Evolutionary conservation across 1,284 basidiomycete genomes (phyloP), one percentile per base, ranked within the genome.

Genomic region (Cryptococcus sp.): DNA sequence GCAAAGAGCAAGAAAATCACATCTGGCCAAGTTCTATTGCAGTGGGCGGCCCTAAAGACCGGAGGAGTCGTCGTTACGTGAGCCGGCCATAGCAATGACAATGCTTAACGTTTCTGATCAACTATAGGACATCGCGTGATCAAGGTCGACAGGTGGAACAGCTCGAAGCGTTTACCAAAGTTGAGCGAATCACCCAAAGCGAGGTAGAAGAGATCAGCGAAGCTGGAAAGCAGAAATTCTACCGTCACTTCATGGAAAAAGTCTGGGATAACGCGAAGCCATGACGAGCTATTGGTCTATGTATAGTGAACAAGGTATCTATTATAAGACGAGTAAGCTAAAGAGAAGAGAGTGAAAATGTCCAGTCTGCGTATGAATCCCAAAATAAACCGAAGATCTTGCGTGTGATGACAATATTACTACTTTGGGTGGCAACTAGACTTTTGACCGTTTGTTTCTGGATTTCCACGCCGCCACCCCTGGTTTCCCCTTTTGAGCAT

Each of bases 141-240:
- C 78, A 76, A 30, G 80, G 80, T 43, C 82, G 87, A 35, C 80
- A 91, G 64, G 79, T 80, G 66, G 86, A 89, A 72, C 86, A 86
- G 63, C 68, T 88, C 30, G 67, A 65, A 38, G 80, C 81, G 35
- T 79, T 83, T 4, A 76, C 79, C 45, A 74, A 79, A 44, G 64
- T 86, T 4, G 82, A 83, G 2, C 82, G 83, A 45, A 76, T 91
- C 57, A 83, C 81, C 0, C 57, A 72, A 3, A 82, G 83, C 47
- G 87, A 91, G 67, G 57, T 76, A 23, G 56, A 70, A 34, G 59
- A 50, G 31, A 72, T 76, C 35, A 56, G 63, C 1, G 60, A 64
- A 46, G 72, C 71, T 4, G 73, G 71, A 3, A 60, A 64, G 58
- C 55, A 58, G 50, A 58, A 61, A 60, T 70, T 68, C 55, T 60